These are phyloP conservation scores for Fusarium penzigii DNA, from an alignment of 2,329 filamentous ascomycete species.

Conservation along the genomic window DNA sequence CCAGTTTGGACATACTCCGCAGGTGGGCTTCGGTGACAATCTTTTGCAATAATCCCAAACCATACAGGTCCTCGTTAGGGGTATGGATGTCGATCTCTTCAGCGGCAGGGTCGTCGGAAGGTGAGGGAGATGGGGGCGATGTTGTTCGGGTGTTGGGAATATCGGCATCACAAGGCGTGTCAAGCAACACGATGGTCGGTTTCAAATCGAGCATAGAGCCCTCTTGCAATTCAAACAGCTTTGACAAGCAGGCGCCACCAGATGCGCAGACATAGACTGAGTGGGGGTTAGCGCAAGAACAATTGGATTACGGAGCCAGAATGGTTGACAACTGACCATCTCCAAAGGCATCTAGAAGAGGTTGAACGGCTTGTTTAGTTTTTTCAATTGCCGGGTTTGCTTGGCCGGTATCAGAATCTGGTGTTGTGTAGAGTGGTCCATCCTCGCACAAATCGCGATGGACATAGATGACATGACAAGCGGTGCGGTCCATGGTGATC, in stretches of 20 bases:
- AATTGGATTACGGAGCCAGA: conserved; percentile 2
- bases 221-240: conserved; percentile 55
- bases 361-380: conserved; percentile 47
- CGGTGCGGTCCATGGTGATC: conserved; percentile 58
- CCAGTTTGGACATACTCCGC: conserved; percentile 55
- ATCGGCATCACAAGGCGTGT: conserved; percentile 54
- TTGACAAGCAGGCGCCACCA: conserved; percentile 54
- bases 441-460: conserved; percentile 54
- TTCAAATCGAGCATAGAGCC: conserved; percentile 52
- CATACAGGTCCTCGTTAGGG: conserved; percentile 54
- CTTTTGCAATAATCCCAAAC: conserved; percentile 54
- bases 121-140: conserved; percentile 44
- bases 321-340: conserved; percentile 43
- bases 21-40: conserved; percentile 60
- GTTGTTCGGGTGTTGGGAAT: conserved; percentile 35
- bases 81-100: conserved; percentile 42
- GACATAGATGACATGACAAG: conserved; percentile 62
- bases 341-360: conserved; percentile 56
- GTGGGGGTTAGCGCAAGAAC: conserved; percentile 21
- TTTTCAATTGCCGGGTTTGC: conserved; percentile 40
- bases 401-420: conserved; percentile 14
- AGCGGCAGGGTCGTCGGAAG: conserved; percentile 40
- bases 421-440: conserved; percentile 39
- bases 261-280: conserved; percentile 57
- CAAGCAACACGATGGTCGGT: conserved; percentile 59